These are phyloP conservation scores for Heimioporus sp. DNA, from an alignment of 768 basidiomycete genomes.

Conservation along the genomic window DNA sequence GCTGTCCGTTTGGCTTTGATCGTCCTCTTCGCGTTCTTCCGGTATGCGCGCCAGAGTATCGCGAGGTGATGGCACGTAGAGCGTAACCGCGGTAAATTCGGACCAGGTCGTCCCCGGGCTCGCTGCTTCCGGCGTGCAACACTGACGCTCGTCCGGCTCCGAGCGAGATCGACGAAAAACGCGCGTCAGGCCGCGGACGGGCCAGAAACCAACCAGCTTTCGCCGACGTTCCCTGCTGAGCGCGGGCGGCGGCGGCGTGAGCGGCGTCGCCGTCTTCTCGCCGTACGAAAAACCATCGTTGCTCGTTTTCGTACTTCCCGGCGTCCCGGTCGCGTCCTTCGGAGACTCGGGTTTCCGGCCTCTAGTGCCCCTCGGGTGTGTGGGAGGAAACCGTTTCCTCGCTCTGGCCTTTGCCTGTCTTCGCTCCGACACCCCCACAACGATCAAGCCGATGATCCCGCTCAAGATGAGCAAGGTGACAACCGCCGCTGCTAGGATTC, in stretches of 20 bases:
- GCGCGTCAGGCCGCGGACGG: constrained; percentile 17
- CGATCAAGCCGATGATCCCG: constrained; percentile 23
- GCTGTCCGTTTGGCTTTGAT: constrained; percentile 18
- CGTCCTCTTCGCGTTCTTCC: constrained; percentile 27
- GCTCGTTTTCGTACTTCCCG: neutral
- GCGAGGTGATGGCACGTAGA: constrained; percentile 19
- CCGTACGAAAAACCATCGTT: constrained; percentile 9
- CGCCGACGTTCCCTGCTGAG: constrained; percentile 12
- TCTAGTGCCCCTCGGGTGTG: neutral
- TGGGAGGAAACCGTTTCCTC: neutral
- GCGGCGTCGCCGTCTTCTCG: constrained; percentile 12
- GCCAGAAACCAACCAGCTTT: constrained; percentile 19
- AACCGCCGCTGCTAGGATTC: constrained; percentile 18
- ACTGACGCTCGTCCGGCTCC: neutral
- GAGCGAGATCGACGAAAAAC: constrained; percentile 8
- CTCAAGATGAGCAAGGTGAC: constrained; percentile 28
- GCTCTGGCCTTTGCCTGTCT: constrained; percentile 6
- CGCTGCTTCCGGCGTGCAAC: neutral
- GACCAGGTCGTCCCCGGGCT: constrained; percentile 30
- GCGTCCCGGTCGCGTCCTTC: neutral
- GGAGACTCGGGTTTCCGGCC: constrained; percentile 3
- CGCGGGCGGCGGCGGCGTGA: constrained; percentile 13
- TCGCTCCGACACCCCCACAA: constrained; percentile 28
- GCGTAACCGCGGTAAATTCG: constrained; percentile 21
- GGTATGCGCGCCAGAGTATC: constrained; percentile 26